Conservation (phyloP, 306 rosid genomes). For the Trichosanthes truncata region DNA sequence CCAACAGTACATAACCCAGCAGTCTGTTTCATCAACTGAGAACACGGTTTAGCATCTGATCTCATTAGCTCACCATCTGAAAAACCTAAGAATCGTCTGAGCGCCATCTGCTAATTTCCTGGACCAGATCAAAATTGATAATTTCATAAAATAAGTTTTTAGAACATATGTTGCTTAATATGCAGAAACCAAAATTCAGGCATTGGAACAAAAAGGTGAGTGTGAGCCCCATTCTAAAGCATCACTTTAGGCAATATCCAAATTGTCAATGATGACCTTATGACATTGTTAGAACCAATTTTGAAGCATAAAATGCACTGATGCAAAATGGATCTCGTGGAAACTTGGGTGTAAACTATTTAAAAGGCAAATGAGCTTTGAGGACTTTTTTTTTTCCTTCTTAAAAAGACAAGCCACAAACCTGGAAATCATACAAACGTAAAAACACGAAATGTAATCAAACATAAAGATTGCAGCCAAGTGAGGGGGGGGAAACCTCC, state of each 20-base stretch:
- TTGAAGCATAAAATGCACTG: neutral
- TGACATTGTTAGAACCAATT: neutral
- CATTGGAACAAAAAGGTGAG: neutral
- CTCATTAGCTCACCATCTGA: conserved; percentile 88
- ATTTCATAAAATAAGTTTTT: neutral
- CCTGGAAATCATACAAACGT: no score
- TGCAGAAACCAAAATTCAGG: conserved; percentile 12
- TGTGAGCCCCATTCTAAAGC: neutral
- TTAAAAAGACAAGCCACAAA: neutral
- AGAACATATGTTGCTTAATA: neutral
- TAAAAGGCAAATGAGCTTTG: neutral
- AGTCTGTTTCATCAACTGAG: conserved; percentile 77
- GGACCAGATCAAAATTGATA: neutral
- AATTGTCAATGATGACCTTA: neutral
- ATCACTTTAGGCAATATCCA: neutral
- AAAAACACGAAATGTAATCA: no score
- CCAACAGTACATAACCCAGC: conserved; percentile 78
- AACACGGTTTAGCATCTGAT: conserved; percentile 75
- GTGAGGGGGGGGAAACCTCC: no score
- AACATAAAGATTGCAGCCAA: no score
- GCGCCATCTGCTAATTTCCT: conserved; percentile 42
- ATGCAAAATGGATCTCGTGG: neutral
- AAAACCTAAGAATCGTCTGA: conserved; percentile 59
- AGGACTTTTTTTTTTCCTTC: neutral
- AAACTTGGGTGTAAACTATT: neutral